Base-by-base conservation (phyloP, 371 early-diverging fungal species). In the Haplosporangium sp. region DNA sequence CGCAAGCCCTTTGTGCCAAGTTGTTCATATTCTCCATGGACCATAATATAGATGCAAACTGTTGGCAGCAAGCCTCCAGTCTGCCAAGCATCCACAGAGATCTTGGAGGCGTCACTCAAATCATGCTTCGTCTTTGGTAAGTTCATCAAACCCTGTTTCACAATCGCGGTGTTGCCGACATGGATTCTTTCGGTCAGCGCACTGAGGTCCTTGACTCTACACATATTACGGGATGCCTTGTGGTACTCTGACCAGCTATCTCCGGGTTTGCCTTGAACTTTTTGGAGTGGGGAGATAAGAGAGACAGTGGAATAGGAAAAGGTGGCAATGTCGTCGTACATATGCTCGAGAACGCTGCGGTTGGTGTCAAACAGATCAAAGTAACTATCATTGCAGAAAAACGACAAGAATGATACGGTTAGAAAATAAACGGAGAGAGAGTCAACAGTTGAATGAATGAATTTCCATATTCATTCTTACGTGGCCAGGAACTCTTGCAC, bases 11-110 rank as follows among this genome's bases (percentile, higher is more conserved):
- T 57, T 8, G n/a, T 54, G 48, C 23, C 11, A 6, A 41, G 9
- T 41, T 67, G 61, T 36, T 60, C 48, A 36, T 51, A 69, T n/a
- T 69, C 70, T 43, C 70, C 70, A 41, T 69, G 70, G 21, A 69
- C 70, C 45, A 51, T 58, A n/a, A 62, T 62, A 37, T 69, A 62
- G 21, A 69, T 69, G 37, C 69, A 69, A 46, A 69, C 45, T 11
- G 69, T 63, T 41, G 62, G 69, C 18, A 69, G 55, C 21, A 69
- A 36, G 21, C 37, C 45, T 0, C 62, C 69, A 12, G 69, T 69
- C 46, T 69, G 69, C 58, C 62, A 69, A n/a, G 69, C 69, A 12
- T 69, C 69, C 14, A 69, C 63, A 5, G 63, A 56, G 14, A 69
- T 18, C 63, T 69, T 69, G 21, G 69, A 56, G 51, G 63, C 69